phyloP scores from a whole-genome alignment of 1,139 yeast genomes.

The Kluyveromyces sp. region DNA sequence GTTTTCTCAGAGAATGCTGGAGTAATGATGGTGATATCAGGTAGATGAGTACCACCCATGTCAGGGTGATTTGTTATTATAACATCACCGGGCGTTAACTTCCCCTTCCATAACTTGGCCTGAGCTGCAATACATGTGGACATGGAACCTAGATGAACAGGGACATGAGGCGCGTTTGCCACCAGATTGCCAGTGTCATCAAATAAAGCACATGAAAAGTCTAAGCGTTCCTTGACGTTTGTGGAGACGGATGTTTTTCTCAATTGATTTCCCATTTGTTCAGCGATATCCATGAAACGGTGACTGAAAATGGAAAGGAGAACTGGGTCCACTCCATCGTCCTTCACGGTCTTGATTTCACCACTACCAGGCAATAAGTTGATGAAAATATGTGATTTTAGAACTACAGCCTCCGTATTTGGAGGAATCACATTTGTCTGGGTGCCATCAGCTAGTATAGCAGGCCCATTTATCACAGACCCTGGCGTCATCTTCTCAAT shows the following conservation, averaged over 20 bases:
- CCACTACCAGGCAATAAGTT: constrained; percentile 33
- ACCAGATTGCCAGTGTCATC: constrained; percentile 69
- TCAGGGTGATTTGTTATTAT: constrained; percentile 72
- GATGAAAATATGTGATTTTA: constrained; percentile 54
- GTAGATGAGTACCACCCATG: constrained; percentile 77
- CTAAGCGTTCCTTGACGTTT: constrained; percentile 78
- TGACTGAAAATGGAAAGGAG: constrained; percentile 74
- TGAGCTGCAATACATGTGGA: constrained; percentile 73
- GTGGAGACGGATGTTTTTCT: constrained; percentile 78
- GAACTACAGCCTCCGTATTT: constrained; percentile 52
- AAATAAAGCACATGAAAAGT: constrained; percentile 79
- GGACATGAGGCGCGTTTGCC: constrained; percentile 85
- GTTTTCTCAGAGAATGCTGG: constrained; percentile 42
- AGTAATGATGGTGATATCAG: constrained; percentile 67
- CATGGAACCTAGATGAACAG: constrained; percentile 85
- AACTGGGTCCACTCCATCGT: constrained; percentile 52
- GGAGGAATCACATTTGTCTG: constrained; percentile 84
- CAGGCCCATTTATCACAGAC: constrained; percentile 59
- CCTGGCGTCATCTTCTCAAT: constrained; percentile 50
- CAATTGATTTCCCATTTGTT: constrained; percentile 78
- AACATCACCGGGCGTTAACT: constrained; percentile 61
- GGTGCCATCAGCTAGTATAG: constrained; percentile 76
- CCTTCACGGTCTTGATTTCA: constrained; percentile 32
- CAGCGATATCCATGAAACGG: constrained; percentile 83
- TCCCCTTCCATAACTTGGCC: constrained; percentile 55